Evolutionary conservation across 179 eudicot species (phyloP), one percentile per base, ranked within the genome.

Genomic region (Beta corolliflora): DNA sequence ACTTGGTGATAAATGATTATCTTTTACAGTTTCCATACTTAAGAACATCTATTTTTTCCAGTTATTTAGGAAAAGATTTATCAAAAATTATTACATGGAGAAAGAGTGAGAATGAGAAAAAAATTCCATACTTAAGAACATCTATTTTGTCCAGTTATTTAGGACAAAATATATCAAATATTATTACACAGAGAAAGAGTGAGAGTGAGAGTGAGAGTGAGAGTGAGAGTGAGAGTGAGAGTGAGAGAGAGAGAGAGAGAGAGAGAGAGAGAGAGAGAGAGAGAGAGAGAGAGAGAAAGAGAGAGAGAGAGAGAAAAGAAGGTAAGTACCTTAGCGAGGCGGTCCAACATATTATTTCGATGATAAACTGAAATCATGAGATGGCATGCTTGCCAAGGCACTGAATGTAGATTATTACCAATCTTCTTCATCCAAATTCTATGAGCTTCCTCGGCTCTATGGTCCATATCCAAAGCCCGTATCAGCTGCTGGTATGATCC

Each of bases 401-500:
- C 94, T 6, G 98, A 90, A 80, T 91, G 98, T 41, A 94, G 82
- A 87, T 95, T 92, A 73, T 80, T 78, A 54, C 92, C 93, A 19
- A 95, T 85, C 90, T 94, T 95, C 88, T 87, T 94, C 80, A 82
- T 87, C 98, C 99, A 95, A 63, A 95, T 18, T 75, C 79, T 85
- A 72, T 94, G 93, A 59, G 98, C 97, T 84, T 94, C 98, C 80
- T 90, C 89, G 4, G 88, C 92, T 77, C 98, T 83, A 65, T 86
- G 89, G 77, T 95, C 98, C 97, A 81, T 95, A 83, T 94, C 99
- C 79, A 95, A 78, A 71, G 99, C 99, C 11, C 85, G 89, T 48
- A 95, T 92, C 25, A 95, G 83, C 86, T 95, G 98, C 78, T 87
- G 91, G 73, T 95, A 94, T 25, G 98, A 94, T 56, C 90, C 91